A percentile compares a stretch with the other conserved stretches of the same genome.
Evolutionary conservation across 2,329 filamentous ascomycete genomes (phyloP).

Genomic region (Pseudogymnoascus sp.): DNA sequence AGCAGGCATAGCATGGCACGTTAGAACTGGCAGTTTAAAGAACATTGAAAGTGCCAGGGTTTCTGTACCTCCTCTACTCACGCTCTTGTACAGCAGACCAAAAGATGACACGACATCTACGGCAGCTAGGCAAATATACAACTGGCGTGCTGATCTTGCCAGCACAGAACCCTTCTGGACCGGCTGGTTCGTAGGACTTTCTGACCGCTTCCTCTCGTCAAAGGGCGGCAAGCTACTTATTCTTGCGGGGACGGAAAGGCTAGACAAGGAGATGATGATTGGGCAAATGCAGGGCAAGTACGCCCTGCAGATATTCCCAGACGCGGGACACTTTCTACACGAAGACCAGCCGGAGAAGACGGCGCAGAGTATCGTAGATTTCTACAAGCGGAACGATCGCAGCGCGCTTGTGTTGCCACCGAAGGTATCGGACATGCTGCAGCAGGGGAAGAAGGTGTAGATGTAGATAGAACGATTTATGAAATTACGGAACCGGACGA

Average conservation of each 20-base stretch:
- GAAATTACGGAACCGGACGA: not conserved
- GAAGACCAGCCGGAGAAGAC: conserved; percentile 91
- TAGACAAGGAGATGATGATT: conserved; percentile 89
- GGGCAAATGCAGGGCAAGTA: conserved; percentile 99
- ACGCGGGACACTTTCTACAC: conserved; percentile 93
- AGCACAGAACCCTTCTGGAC: conserved; percentile 89
- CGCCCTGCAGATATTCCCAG: conserved; percentile 85
- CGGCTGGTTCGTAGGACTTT: conserved; percentile 83
- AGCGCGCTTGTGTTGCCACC: conserved; percentile 78
- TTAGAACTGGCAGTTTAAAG: conserved; percentile 77
- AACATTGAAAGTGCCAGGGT: conserved; percentile 75
- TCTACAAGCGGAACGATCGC: conserved; percentile 84
- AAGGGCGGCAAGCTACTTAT: conserved; percentile 77
- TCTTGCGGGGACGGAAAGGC: conserved; percentile 77
- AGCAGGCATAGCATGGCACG: conserved; percentile 87
- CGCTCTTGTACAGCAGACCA: not conserved
- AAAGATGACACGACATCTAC: conserved; percentile 34
- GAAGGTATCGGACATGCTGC: conserved; percentile 72
- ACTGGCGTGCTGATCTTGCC: conserved; percentile 77
- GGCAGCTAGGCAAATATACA: conserved; percentile 41
- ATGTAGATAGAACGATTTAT: conserved; percentile 4
- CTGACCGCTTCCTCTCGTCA: conserved; percentile 75
- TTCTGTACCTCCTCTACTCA: conserved; percentile 74
- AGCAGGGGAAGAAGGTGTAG: conserved; percentile 51
- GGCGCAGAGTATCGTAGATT: conserved; percentile 76